Conservation (phyloP, 2,329 filamentous ascomycete species). For the Sporothrix schenckii region DNA sequence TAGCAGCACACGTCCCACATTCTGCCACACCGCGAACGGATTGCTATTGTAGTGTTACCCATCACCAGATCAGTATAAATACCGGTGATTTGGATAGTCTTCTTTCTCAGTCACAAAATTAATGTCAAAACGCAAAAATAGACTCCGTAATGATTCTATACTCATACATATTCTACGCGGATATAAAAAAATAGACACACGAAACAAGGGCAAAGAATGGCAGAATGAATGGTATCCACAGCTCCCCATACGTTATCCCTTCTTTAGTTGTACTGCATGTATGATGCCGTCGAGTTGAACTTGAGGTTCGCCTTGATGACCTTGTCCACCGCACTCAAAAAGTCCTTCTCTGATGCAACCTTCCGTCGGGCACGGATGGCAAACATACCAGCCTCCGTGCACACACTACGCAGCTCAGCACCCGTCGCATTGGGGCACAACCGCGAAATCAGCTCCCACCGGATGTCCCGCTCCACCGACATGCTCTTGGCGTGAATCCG, state of each 20-base stretch:
- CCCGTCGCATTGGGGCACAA: slow-evolving; percentile 97
- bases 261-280: slow-evolving; percentile 96
- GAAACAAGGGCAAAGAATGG: not conserved
- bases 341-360: slow-evolving; percentile 98
- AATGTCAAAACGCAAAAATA: not conserved
- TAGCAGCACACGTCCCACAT: not conserved
- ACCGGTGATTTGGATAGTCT: not conserved
- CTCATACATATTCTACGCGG: slow-evolving; percentile 22
- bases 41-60: not conserved
- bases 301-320: slow-evolving; percentile 99
- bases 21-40: not conserved
- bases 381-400: slow-evolving; percentile 98
- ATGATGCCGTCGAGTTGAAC: slow-evolving; percentile 97
- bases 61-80: not conserved
- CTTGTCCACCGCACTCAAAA: slow-evolving; percentile 96
- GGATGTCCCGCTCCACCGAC: slow-evolving; percentile 97
- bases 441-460: slow-evolving; percentile 97
- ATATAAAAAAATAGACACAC: slow-evolving; percentile 2
- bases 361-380: slow-evolving; percentile 92
- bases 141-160: slow-evolving; percentile 15
- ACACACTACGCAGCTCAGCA: slow-evolving; percentile 93
- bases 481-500: slow-evolving; percentile 99
- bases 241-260: not conserved
- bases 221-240: not conserved
- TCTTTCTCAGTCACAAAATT: too few relatives aligned